A percentile compares a stretch with the other conserved stretches of the same genome.
These are phyloP conservation scores for Austroboletus eburneus DNA, from an alignment of 768 basidiomycete species.

Conservation along the genomic window DNA sequence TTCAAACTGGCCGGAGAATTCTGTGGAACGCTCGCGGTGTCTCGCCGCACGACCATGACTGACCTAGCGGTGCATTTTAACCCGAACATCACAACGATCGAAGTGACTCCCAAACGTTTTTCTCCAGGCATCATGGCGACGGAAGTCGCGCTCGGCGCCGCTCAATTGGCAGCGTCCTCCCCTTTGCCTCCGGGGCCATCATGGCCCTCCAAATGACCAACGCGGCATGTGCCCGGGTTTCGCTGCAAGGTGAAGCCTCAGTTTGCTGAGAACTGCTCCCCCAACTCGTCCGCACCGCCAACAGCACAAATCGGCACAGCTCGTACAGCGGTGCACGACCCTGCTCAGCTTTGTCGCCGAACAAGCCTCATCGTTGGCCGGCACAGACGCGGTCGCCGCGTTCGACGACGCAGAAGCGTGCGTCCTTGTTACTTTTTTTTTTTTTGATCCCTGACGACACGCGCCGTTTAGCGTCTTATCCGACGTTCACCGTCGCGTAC, in stretches of 20 bases:
- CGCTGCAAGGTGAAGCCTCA: conserved; percentile 45
- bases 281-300: neutral
- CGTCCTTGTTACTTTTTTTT: conserved; percentile 12
- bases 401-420: conserved; percentile 45
- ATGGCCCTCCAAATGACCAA: conserved; percentile 42
- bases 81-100: too few species aligned
- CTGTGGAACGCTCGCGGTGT: too few species aligned
- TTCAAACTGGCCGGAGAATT: too few species aligned
- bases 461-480: conserved; percentile 43
- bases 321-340: conserved; percentile 40
- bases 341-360: conserved; percentile 40
- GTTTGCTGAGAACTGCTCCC: neutral
- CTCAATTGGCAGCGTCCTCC: conserved; percentile 44
- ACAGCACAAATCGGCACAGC: conserved; percentile 40
- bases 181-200: conserved; percentile 43
- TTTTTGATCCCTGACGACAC: neutral
- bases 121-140: conserved; percentile 14
- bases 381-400: conserved; percentile 37
- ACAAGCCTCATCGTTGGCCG: conserved; percentile 34
- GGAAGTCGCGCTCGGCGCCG: conserved; percentile 20
- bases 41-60: too few species aligned
- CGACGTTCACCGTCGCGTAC: conserved; percentile 36
- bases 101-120: too few species aligned
- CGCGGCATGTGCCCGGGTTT: conserved; percentile 42
- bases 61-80: too few species aligned